A percentile compares a stretch with the other conserved stretches of the same genome.
Evolutionary conservation across 2,329 filamentous ascomycete genomes (phyloP).

Genomic region (Apiospora arundinis): DNA sequence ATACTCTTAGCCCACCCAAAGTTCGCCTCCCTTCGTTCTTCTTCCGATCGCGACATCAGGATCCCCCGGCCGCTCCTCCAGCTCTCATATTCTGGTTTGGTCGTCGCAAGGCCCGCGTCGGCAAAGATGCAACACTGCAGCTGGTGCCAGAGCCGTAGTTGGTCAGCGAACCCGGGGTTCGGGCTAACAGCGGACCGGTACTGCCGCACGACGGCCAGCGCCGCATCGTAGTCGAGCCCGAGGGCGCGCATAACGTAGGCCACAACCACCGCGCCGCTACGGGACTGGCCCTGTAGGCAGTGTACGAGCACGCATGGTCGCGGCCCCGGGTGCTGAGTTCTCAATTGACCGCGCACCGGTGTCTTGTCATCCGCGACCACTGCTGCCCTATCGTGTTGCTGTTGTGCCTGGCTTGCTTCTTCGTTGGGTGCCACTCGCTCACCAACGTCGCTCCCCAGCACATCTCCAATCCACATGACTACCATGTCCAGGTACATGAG

Average conservation of each 20-base stretch:
- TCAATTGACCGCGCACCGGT: not conserved
- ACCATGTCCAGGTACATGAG: constrained; percentile 1
- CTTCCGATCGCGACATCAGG: not conserved
- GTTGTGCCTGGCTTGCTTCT: not conserved
- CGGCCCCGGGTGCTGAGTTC: not conserved
- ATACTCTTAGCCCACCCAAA: not conserved
- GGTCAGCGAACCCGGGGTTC: constrained; percentile 17
- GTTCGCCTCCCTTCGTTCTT: not conserved
- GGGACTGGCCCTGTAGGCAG: constrained; percentile 12
- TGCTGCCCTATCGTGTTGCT: not conserved
- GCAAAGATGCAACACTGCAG: not conserved
- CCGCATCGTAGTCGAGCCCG: constrained; percentile 13
- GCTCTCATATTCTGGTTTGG: not conserved
- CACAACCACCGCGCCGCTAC: constrained; percentile 6
- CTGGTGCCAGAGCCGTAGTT: constrained; percentile 9
- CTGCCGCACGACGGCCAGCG: not conserved
- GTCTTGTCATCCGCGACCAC: not conserved
- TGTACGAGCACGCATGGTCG: constrained; percentile 9
- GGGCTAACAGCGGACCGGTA: not conserved
- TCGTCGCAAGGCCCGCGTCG: not conserved
- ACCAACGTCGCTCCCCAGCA: not conserved
- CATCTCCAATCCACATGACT: constrained; percentile 2
- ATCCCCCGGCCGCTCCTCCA: not conserved
- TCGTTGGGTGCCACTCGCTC: not conserved
- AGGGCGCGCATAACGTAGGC: not conserved